Evolutionary conservation across 306 rosid genomes (phyloP).

Genomic region (Biancaea sappan): DNA sequence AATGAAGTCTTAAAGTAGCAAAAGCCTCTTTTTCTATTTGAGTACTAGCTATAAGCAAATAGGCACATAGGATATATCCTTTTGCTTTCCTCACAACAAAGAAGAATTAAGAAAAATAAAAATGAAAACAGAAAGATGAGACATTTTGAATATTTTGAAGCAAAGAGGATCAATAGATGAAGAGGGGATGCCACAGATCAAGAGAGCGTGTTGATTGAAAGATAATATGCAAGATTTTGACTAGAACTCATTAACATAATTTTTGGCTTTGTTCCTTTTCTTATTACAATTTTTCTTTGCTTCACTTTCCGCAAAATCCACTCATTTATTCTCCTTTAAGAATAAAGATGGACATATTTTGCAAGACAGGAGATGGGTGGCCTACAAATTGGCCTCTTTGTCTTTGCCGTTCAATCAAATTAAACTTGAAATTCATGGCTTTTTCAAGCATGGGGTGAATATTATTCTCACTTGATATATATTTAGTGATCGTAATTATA

Average conservation of each 20-base stretch:
- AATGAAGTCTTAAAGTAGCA: slow-evolving; percentile 44
- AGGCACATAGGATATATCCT: slow-evolving; percentile 47
- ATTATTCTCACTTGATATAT: not conserved
- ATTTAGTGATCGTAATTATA: not conserved
- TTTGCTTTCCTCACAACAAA: slow-evolving; percentile 43
- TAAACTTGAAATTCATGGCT: slow-evolving; percentile 48
- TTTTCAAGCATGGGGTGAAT: slow-evolving; percentile 49
- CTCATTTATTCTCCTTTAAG: slow-evolving; percentile 78
- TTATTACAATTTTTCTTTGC: slow-evolving; percentile 58
- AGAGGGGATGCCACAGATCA: slow-evolving; percentile 72
- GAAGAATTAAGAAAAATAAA: slow-evolving; percentile 38
- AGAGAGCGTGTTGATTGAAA: slow-evolving; percentile 56
- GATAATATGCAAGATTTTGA: slow-evolving; percentile 85
- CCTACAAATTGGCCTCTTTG: slow-evolving; percentile 48
- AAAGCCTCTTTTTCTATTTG: slow-evolving; percentile 47
- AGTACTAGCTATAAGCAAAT: slow-evolving; percentile 47
- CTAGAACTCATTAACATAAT: slow-evolving; percentile 80
- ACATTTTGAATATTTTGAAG: slow-evolving; percentile 77
- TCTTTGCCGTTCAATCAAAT: slow-evolving; percentile 59
- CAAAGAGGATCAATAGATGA: slow-evolving; percentile 58
- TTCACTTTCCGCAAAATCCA: slow-evolving; percentile 70
- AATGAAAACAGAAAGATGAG: slow-evolving; percentile 44
- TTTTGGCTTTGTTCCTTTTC: slow-evolving; percentile 76
- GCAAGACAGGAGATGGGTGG: slow-evolving; percentile 46
- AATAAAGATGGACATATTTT: slow-evolving; percentile 59